These are phyloP conservation scores for Notholithocarpus densiflorus DNA, from an alignment of 306 rosid genomes.

Conservation along the genomic window DNA sequence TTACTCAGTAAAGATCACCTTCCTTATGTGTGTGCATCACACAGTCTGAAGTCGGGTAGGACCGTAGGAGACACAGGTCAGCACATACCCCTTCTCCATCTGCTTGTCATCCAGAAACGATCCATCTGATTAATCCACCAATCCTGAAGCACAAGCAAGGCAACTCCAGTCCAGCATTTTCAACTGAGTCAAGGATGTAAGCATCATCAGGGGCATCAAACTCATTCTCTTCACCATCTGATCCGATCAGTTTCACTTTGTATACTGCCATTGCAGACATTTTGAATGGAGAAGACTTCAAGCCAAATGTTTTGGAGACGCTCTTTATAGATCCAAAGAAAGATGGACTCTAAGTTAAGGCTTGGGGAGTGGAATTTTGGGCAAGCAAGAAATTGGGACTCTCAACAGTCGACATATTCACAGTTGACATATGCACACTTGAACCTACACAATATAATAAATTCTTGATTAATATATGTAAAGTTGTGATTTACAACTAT, in stretches of 20 bases:
- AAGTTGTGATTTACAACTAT: too few relatives aligned
- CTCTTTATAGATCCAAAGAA: slow-evolving; percentile 36
- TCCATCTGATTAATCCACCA: slow-evolving; percentile 60
- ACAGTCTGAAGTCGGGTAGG: slow-evolving; percentile 49
- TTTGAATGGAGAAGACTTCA: slow-evolving; percentile 47
- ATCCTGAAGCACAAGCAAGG: slow-evolving; percentile 62
- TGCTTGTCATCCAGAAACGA: slow-evolving; percentile 58
- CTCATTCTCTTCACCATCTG: slow-evolving; percentile 50
- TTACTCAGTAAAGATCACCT: slow-evolving; percentile 37
- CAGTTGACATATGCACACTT: slow-evolving; percentile 34
- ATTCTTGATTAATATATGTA: background rate
- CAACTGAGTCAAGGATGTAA: slow-evolving; percentile 71
- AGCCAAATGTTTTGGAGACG: slow-evolving; percentile 45
- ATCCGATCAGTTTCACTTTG: slow-evolving; percentile 63
- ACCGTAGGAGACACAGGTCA: slow-evolving; percentile 42
- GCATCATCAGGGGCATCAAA: slow-evolving; percentile 65
- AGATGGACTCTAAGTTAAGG: slow-evolving; percentile 30
- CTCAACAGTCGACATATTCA: slow-evolving; percentile 34
- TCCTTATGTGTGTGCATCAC: slow-evolving; percentile 70
- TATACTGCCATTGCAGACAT: slow-evolving; percentile 51
- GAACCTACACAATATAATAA: slow-evolving; percentile 2
- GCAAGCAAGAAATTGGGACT: slow-evolving; percentile 30
- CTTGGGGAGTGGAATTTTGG: slow-evolving; percentile 15
- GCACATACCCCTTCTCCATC: slow-evolving; percentile 41
- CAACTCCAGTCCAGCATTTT: slow-evolving; percentile 62